These are phyloP conservation scores for Candida freyschussii DNA, from an alignment of 1,139 yeast genomes.

Conservation along the genomic window DNA sequence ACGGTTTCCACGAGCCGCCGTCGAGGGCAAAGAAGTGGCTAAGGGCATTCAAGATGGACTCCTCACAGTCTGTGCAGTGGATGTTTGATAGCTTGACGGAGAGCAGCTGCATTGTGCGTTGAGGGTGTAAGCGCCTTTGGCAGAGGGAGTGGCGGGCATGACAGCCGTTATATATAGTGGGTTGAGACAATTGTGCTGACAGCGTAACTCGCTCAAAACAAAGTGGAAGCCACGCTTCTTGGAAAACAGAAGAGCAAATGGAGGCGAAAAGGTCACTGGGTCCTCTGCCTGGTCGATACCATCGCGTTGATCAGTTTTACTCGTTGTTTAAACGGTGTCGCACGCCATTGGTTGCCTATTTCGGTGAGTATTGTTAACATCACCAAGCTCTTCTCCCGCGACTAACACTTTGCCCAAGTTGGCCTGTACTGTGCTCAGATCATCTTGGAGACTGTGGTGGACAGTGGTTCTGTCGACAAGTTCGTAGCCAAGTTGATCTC, in stretches of 20 bases:
- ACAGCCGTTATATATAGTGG: no score
- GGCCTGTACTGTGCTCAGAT: slow-evolving; percentile 6
- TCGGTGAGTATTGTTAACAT: slow-evolving; percentile 1
- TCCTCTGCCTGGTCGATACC: no score
- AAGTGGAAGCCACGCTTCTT: no score
- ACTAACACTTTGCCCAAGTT: no score
- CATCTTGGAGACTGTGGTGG: slow-evolving; percentile 1
- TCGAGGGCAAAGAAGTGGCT: background rate
- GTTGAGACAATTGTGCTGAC: no score
- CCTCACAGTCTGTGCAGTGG: slow-evolving; percentile 9
- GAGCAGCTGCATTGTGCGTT: slow-evolving; percentile 4
- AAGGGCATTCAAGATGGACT: slow-evolving; percentile 2
- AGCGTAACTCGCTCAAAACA: no score
- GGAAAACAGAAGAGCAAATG: no score
- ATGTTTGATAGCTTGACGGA: slow-evolving; percentile 5
- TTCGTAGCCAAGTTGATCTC: slow-evolving; percentile 3
- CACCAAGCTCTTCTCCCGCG: slow-evolving; percentile 1
- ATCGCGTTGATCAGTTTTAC: no score
- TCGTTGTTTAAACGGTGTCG: no score
- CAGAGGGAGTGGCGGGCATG: background rate
- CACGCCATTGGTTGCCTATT: slow-evolving; percentile 5
- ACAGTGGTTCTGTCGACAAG: background rate
- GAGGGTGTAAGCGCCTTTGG: background rate
- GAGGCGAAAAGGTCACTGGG: no score
- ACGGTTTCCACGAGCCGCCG: background rate